Conservation (phyloP, 768 basidiomycete genomes). For the Hericium alpestre region DNA sequence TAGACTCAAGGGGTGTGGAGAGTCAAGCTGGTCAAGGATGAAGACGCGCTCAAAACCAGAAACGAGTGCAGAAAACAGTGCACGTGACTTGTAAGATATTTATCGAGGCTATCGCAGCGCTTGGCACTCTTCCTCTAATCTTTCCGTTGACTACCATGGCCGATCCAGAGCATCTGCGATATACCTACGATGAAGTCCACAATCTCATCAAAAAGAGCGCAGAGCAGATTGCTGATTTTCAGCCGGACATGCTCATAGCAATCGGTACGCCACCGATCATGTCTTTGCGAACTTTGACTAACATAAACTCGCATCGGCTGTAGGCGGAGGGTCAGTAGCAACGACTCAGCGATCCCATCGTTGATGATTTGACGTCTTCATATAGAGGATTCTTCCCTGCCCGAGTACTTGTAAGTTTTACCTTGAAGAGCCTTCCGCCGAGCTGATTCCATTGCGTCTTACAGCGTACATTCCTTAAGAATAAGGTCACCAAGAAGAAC, state of each 20-base stretch:
- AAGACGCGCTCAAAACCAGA: background rate
- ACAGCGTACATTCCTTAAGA: conserved; percentile 79
- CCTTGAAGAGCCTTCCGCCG: background rate
- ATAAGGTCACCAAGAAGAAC: conserved; percentile 55
- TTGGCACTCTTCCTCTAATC: background rate
- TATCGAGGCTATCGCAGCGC: background rate
- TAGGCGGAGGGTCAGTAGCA: conserved; percentile 68
- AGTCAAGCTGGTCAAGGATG: background rate
- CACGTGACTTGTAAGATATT: background rate
- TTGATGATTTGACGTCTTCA: conserved; percentile 11
- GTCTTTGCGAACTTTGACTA: background rate
- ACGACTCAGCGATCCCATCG: conserved; percentile 5
- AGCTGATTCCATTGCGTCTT: background rate
- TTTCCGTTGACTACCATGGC: conserved; percentile 12
- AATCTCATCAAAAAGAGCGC: conserved; percentile 67
- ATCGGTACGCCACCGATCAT: conserved; percentile 41
- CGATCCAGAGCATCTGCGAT: conserved; percentile 48
- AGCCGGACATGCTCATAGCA: conserved; percentile 78
- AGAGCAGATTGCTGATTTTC: conserved; percentile 63
- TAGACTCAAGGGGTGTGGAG: background rate
- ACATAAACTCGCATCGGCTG: too few species aligned
- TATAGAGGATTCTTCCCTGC: conserved; percentile 91
- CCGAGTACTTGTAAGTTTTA: conserved; percentile 58
- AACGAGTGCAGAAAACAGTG: background rate
- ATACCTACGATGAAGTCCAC: conserved; percentile 91